A percentile compares a stretch with the other conserved stretches of the same genome.
Evolutionary conservation across 495 filamentous ascomycete genomes (phyloP).

Genomic region (Talaromyces adpressus): DNA sequence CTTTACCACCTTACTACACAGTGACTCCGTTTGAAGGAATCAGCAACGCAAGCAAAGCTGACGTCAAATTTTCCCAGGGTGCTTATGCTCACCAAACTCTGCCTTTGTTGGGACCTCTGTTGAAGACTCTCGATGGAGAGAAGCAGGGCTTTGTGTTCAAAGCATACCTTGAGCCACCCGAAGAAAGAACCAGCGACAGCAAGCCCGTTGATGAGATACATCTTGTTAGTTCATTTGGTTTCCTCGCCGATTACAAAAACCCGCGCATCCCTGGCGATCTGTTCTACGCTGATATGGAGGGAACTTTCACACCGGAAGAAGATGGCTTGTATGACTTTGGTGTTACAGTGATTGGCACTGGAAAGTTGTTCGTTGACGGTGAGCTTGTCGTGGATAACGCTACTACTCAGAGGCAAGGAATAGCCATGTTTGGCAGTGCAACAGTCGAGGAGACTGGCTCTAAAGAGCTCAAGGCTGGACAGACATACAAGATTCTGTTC

Average conservation of each 20-base stretch:
- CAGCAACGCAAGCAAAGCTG: conserved; percentile 41
- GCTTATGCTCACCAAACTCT: conserved; percentile 56
- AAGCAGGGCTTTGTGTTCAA: conserved; percentile 48
- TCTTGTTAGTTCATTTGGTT: conserved; percentile 45
- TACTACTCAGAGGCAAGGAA: conserved; percentile 52
- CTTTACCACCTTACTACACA: conserved; percentile 72
- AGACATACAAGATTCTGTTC: conserved; percentile 53
- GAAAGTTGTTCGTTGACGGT: conserved; percentile 60
- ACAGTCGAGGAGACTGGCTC: conserved; percentile 55
- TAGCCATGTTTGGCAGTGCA: conserved; percentile 53
- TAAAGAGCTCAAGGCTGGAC: conserved; percentile 49
- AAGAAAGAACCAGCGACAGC: conserved; percentile 32
- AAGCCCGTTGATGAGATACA: conserved; percentile 43
- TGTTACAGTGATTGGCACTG: conserved; percentile 69
- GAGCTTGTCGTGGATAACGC: conserved; percentile 65
- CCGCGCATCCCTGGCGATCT: conserved; percentile 41
- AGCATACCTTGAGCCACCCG: conserved; percentile 51
- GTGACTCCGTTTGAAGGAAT: conserved; percentile 64
- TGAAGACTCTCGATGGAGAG: conserved; percentile 42
- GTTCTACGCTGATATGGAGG: conserved; percentile 60
- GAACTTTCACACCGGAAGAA: conserved; percentile 49
- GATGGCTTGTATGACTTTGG: conserved; percentile 68
- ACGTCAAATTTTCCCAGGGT: conserved; percentile 41
- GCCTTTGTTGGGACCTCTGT: conserved; percentile 43
- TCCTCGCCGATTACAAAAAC: conserved; percentile 59